A percentile compares a stretch with the other conserved stretches of the same genome.
Conservation (phyloP, 306 rosid species). For the Medicago arabica region DNA sequence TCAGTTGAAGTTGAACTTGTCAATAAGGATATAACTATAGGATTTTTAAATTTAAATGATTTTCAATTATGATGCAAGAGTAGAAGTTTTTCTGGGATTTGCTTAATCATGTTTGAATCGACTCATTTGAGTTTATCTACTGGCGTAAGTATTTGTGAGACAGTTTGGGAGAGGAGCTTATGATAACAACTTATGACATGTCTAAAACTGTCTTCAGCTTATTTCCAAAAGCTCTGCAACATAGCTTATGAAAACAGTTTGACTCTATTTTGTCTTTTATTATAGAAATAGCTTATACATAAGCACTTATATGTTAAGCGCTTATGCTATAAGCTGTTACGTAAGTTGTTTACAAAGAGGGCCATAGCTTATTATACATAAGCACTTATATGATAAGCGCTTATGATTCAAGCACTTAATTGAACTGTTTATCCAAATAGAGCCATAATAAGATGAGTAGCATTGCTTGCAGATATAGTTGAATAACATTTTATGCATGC, state of each 20-base stretch:
- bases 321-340: too few relatives aligned
- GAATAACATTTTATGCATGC: slow-evolving; percentile 42
- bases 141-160: too few relatives aligned
- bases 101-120: too few relatives aligned
- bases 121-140: too few relatives aligned
- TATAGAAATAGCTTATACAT: neutral
- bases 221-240: too few relatives aligned
- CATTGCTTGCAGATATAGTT: slow-evolving; percentile 11
- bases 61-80: slow-evolving; percentile 14
- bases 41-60: slow-evolving; percentile 10
- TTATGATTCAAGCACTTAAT: neutral
- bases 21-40: neutral
- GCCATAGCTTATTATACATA: too few relatives aligned
- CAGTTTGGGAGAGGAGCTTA: too few relatives aligned
- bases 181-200: too few relatives aligned
- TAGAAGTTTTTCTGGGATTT: neutral
- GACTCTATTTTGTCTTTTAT: neutral
- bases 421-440: neutral
- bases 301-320: too few relatives aligned
- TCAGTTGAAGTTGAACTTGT: slow-evolving; percentile 13
- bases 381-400: neutral
- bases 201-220: too few relatives aligned
- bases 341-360: neutral
- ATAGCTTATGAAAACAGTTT: too few relatives aligned
- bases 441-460: slow-evolving; percentile 1